Conservation (phyloP, 1,284 basidiomycete species). For the Mycena citricolor region DNA sequence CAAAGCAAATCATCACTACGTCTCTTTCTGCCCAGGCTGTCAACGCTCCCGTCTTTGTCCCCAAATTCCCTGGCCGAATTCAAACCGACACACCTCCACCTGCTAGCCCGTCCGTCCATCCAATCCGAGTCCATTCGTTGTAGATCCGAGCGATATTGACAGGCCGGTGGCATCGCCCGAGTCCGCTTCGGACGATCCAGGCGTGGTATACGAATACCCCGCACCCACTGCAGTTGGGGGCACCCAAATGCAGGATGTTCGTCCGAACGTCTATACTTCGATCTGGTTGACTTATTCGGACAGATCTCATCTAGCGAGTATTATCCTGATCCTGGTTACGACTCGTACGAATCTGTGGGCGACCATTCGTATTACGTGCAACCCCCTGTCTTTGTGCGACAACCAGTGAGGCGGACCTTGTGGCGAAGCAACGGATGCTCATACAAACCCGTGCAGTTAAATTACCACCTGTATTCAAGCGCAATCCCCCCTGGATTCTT, state of each 20-base stretch:
- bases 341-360: slow-evolving; percentile 36
- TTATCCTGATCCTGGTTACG: slow-evolving; percentile 31
- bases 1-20: slow-evolving; percentile 29
- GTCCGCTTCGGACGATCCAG: too few relatives aligned
- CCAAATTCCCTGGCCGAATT: slow-evolving; percentile 44
- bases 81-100: slow-evolving; percentile 18
- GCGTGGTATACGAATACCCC: too few relatives aligned
- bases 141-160: too few relatives aligned
- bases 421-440: not conserved
- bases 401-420: slow-evolving; percentile 56
- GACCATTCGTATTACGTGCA: slow-evolving; percentile 49
- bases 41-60: slow-evolving; percentile 85
- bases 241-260: too few relatives aligned
- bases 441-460: slow-evolving; percentile 58
- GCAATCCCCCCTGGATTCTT: slow-evolving; percentile 53
- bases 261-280: too few relatives aligned
- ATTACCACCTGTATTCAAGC: slow-evolving; percentile 89
- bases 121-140: too few relatives aligned
- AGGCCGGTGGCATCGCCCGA: too few relatives aligned
- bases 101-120: slow-evolving; percentile 5
- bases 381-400: slow-evolving; percentile 56
- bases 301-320: slow-evolving; percentile 26
- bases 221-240: too few relatives aligned
- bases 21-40: slow-evolving; percentile 43
- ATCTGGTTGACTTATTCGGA: too few relatives aligned